Base-by-base conservation (phyloP, 2,329 filamentous ascomycete genomes). In the Trichoderma sp. region DNA sequence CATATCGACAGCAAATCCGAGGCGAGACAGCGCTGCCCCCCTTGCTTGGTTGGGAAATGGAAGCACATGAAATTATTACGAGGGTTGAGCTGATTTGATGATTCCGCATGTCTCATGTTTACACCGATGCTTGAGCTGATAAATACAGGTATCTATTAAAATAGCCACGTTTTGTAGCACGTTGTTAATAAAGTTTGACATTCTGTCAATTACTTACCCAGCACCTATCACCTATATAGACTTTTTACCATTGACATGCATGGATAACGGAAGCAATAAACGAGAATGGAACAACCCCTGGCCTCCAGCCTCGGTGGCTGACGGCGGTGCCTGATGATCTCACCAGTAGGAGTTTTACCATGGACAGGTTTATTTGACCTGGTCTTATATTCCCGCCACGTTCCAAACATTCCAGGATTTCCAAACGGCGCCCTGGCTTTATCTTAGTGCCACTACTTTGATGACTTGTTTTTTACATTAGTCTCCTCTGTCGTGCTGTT, bases 1-100 rank as follows among this genome's bases (percentile, higher is more conserved):
- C 68, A 56, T 64, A 70, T 70, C 60, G 58, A 63, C 15, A 62
- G 36, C n/a, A 36, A 58, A 60, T 53, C 39, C n/a, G 57, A 63
- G 58, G 67, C 43, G 66, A 61, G 47, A 53, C 47, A 53, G 11
- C n/a, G 47, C 9, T n/a, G 11, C 47, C 47, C 47, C n/a, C 9
- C 47, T 53, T 53, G 47, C 47, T 51, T 47, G 43, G 36, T 15
- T 51, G 43, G 47, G 47, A 53, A 24, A 24, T 21, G n/a, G 47
- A 14, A 53, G 47, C 47, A 53, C 43, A 51, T 39, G 6, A 39
- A 39, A 39, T 24, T 21, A 53, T 53, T 53, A 24, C 47, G 21
- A 12, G 21, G 15, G 15, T 53, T 24, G 0, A 21, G 2, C 43
- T 1, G n/a, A 53, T 53, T 53, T 53, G 47, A 6, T 53, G n/a